Evolutionary conservation across 2,329 filamentous ascomycete genomes (phyloP).

Genomic region (Triangularia setosa): DNA sequence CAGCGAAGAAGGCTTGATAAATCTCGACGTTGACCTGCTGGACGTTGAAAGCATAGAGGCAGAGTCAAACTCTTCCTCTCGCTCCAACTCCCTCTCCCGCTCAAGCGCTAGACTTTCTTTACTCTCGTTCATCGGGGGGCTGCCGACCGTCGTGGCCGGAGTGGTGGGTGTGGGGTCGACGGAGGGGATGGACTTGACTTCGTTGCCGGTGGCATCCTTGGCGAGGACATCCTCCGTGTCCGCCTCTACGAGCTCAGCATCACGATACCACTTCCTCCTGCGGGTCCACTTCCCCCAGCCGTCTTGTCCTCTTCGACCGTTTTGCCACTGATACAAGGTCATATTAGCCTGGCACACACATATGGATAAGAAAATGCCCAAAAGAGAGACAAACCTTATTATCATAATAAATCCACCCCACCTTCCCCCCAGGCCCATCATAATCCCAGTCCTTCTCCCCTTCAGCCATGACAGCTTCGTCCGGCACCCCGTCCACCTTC

Average conservation of each 20-base stretch:
- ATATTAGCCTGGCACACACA: no score
- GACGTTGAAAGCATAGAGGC: slow-evolving; percentile 47
- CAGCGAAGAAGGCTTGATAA: slow-evolving; percentile 31
- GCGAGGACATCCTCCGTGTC: slow-evolving; percentile 35
- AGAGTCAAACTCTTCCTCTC: slow-evolving; percentile 36
- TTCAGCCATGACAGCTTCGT: slow-evolving; percentile 39
- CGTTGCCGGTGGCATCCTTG: slow-evolving; percentile 27
- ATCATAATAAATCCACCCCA: slow-evolving; percentile 97
- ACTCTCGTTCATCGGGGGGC: background rate
- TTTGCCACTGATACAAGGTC: slow-evolving; percentile 69
- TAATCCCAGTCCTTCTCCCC: slow-evolving; percentile 45
- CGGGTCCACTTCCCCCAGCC: slow-evolving; percentile 94
- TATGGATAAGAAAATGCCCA: no score
- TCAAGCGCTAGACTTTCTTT: background rate
- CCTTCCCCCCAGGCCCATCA: slow-evolving; percentile 57
- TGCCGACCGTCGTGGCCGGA: background rate
- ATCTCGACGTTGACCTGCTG: slow-evolving; percentile 37
- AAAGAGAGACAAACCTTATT: slow-evolving; percentile 66
- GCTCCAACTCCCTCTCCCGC: no score
- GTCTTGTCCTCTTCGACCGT: slow-evolving; percentile 77
- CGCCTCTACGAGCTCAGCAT: slow-evolving; percentile 88
- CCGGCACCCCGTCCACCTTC: slow-evolving; percentile 73
- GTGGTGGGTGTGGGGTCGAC: background rate
- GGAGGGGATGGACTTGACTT: slow-evolving; percentile 1
- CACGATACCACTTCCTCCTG: slow-evolving; percentile 91